phyloP scores from a whole-genome alignment of 2,329 filamentous ascomycete species.

The Paracoccidioides brasiliensis region DNA sequence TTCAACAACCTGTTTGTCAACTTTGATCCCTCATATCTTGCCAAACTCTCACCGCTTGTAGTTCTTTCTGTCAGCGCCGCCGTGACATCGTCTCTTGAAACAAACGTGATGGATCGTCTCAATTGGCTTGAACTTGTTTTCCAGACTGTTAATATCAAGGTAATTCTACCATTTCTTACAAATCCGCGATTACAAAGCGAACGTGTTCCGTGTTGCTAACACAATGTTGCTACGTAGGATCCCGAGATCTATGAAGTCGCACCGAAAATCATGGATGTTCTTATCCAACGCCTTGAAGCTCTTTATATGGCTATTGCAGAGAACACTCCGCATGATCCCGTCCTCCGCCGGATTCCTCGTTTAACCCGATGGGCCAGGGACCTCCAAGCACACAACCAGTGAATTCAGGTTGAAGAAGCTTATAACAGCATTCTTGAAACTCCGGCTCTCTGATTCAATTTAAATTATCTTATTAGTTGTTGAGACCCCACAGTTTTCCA shows the following conservation, averaged over 20 bases:
- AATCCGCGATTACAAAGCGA: neutral
- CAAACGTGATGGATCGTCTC: slow-evolving; percentile 42
- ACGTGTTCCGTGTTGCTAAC: neutral
- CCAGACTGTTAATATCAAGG: slow-evolving; percentile 39
- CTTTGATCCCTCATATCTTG: slow-evolving; percentile 44
- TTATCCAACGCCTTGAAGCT: slow-evolving; percentile 43
- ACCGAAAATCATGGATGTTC: slow-evolving; percentile 47
- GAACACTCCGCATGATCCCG: slow-evolving; percentile 37
- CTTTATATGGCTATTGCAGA: slow-evolving; percentile 46
- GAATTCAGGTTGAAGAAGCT: neutral
- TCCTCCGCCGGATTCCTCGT: slow-evolving; percentile 39
- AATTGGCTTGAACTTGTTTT: slow-evolving; percentile 47
- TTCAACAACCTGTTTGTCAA: slow-evolving; percentile 50
- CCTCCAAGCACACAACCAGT: slow-evolving; percentile 12
- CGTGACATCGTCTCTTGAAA: slow-evolving; percentile 44
- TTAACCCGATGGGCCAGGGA: slow-evolving; percentile 33
- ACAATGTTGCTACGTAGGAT: slow-evolving; percentile 26
- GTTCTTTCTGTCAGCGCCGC: slow-evolving; percentile 49
- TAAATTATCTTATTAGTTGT: too few relatives aligned
- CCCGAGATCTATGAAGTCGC: slow-evolving; percentile 43
- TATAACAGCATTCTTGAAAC: too few relatives aligned
- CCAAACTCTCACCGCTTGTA: slow-evolving; percentile 43
- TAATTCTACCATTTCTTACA: slow-evolving; percentile 23
- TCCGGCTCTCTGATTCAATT: too few relatives aligned
- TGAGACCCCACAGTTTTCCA: neutral